phyloP scores from a whole-genome alignment of 2,329 filamentous ascomycete species.

The Paraphaeosphaeria minitans region DNA sequence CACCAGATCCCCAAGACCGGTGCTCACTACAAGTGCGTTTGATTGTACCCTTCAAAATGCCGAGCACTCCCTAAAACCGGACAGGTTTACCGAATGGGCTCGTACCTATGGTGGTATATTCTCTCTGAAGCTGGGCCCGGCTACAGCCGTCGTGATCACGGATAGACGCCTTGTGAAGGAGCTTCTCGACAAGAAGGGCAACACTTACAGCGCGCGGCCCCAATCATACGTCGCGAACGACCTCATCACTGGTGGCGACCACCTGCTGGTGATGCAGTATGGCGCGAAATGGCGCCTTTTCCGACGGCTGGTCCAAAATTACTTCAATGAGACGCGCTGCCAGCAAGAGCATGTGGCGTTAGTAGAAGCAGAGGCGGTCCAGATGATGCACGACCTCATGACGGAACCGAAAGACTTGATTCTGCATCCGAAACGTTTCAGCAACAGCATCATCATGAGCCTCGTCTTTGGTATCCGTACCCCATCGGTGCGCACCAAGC shows the following conservation, averaged over 20 bases:
- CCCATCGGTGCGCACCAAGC: conserved; percentile 13
- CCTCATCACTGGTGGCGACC: conserved; percentile 54
- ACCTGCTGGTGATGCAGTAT: conserved; percentile 55
- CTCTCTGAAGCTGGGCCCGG: conserved; percentile 13
- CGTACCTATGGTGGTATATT: conserved; percentile 14
- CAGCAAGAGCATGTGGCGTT: conserved; percentile 51
- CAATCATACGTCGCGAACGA: not conserved
- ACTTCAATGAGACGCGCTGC: conserved; percentile 52
- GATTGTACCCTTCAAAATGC: not conserved
- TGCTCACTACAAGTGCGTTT: not conserved
- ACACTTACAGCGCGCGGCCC: conserved; percentile 13
- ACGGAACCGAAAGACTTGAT: conserved; percentile 50
- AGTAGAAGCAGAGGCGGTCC: conserved; percentile 55
- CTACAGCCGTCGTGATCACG: conserved; percentile 14
- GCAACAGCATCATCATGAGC: conserved; percentile 53
- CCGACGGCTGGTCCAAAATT: conserved; percentile 54
- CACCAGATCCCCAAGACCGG: not conserved
- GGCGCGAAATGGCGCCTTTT: conserved; percentile 53
- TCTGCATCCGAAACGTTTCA: conserved; percentile 55
- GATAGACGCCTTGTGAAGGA: conserved; percentile 11
- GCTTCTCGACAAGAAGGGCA: conserved; percentile 14
- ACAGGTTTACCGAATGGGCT: not conserved
- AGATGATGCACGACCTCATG: conserved; percentile 55
- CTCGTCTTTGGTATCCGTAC: conserved; percentile 26
- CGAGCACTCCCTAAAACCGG: not conserved